Evolutionary conservation across 1,284 basidiomycete genomes (phyloP), one percentile per base, ranked within the genome.

Genomic region (Somion occarium): DNA sequence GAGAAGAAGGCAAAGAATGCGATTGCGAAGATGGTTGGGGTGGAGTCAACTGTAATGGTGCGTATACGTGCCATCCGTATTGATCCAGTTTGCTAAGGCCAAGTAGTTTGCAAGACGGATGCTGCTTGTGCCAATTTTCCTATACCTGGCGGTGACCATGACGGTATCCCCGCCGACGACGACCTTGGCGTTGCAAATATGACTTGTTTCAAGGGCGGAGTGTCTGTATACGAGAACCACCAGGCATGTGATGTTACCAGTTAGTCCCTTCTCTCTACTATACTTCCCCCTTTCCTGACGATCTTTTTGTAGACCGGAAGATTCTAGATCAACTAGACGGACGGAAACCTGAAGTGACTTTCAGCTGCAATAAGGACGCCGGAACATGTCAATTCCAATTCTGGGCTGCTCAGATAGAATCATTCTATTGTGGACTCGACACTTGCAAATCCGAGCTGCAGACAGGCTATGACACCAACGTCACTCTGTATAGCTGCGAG

Each of bases 241-340:
- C 96, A 99, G 68, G 92, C 97, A 83, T 99, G 96, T 72, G 85
- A 98, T 65, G 95, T 99, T 24, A 98, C 95, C 13, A 98, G 92
- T 94, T 63, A 62, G 90, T 74, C 11, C 24, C 3, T 26, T 3
- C 20, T 26, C 9, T 37, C 7, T 43, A 22, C 38, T 38, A 23
- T 18, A 20, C 20, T 15, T 38, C 42, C 19, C 26, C 46, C 7
- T 15, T 45, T 47, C 25, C 25, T 49, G 41, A 12, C 48, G 60
- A 57, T 51, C 23, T 46, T 46, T 30, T 4, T 15, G 5, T 58
- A 91, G 89, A 94, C 69, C 85, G 86, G 49, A 93, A 93, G 71
- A 95, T 95, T 61, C 74, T 92, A 55, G 91, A 92, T 62, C 85
- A 95, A 44, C 91, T 92, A 0, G 88, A 81, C 51, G 80, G 93